Percentiles rank a stretch among this genome's conserved stretches.
Conservation (phyloP, 345 rosid genomes). For the Noccaea bulbosa region DNA sequence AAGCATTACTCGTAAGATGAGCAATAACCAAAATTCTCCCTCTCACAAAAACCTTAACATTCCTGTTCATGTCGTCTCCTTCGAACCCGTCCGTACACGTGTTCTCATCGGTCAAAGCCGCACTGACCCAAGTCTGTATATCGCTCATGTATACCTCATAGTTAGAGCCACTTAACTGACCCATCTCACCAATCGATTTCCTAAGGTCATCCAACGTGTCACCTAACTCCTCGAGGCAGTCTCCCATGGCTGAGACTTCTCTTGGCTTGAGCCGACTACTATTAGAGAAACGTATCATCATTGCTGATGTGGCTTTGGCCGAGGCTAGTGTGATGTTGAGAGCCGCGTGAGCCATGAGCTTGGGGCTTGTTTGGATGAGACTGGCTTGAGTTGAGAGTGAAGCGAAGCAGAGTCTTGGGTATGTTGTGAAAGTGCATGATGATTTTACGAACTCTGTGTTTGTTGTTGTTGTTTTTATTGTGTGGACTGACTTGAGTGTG, state of each 20-base stretch:
- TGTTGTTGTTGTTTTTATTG: conserved; percentile 24
- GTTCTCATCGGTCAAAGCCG: conserved; percentile 69
- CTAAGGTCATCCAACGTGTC: conserved; percentile 62
- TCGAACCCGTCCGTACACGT: conserved; percentile 78
- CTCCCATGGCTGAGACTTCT: conserved; percentile 63
- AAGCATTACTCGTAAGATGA: conserved; percentile 75
- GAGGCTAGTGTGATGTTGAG: conserved; percentile 58
- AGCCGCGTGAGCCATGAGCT: conserved; percentile 68
- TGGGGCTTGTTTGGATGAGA: conserved; percentile 69
- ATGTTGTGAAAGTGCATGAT: conserved; percentile 63
- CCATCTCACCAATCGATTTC: conserved; percentile 65
- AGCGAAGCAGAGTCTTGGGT: conserved; percentile 63
- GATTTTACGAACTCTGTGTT: conserved; percentile 61
- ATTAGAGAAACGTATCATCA: conserved; percentile 55
- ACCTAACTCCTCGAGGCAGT: conserved; percentile 67
- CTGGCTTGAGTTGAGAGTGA: conserved; percentile 63
- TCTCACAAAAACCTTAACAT: conserved; percentile 48
- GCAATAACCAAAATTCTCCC: conserved; percentile 49
- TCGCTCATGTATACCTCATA: conserved; percentile 52
- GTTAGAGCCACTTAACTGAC: conserved; percentile 37
- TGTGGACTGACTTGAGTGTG: conserved; percentile 24
- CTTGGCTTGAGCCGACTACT: conserved; percentile 49
- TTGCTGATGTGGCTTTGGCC: conserved; percentile 48
- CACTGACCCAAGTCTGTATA: conserved; percentile 81
- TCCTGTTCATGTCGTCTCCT: conserved; percentile 50